Evolutionary conservation across 352 stramenopile species (phyloP).

Genomic region (Globisporangium middletonii): DNA sequence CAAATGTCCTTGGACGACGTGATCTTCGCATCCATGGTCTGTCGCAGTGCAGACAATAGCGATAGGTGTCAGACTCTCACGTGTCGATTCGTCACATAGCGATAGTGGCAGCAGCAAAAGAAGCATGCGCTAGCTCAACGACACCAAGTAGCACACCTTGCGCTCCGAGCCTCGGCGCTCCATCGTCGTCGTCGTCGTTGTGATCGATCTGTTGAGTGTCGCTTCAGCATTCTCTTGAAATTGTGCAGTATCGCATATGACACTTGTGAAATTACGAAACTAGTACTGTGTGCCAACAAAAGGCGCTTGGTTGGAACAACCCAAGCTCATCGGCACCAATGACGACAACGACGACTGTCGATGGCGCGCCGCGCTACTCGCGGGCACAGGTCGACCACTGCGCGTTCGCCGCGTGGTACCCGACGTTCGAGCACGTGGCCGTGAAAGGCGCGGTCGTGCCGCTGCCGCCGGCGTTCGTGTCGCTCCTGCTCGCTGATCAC

Average conservation of each 20-base stretch:
- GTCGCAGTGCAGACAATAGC: neutral
- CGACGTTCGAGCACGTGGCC: constrained; percentile 41
- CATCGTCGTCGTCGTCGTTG: constrained; percentile 5
- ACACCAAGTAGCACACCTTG: constrained; percentile 3
- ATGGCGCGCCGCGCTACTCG: constrained; percentile 40
- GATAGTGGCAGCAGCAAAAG: no score
- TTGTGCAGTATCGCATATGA: neutral
- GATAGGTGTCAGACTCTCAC: neutral
- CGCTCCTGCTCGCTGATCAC: constrained; percentile 59
- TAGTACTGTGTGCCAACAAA: neutral
- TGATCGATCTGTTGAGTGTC: neutral
- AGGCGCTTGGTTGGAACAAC: neutral
- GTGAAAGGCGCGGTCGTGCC: constrained; percentile 59
- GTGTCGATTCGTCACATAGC: neutral
- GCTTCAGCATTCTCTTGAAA: constrained; percentile 1
- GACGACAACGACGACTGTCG: neutral
- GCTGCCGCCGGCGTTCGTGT: constrained; percentile 48
- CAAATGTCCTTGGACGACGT: constrained; percentile 63
- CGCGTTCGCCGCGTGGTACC: constrained; percentile 70
- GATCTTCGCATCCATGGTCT: constrained; percentile 9
- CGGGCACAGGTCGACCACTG: constrained; percentile 74
- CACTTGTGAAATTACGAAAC: neutral
- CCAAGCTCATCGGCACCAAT: neutral
- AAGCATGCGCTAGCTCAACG: no score
- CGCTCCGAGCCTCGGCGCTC: constrained; percentile 12